Percentiles rank a stretch among this genome's conserved stretches.
Evolutionary conservation across 495 filamentous ascomycete genomes (phyloP).

Genomic region (Aeminium ludgeri): DNA sequence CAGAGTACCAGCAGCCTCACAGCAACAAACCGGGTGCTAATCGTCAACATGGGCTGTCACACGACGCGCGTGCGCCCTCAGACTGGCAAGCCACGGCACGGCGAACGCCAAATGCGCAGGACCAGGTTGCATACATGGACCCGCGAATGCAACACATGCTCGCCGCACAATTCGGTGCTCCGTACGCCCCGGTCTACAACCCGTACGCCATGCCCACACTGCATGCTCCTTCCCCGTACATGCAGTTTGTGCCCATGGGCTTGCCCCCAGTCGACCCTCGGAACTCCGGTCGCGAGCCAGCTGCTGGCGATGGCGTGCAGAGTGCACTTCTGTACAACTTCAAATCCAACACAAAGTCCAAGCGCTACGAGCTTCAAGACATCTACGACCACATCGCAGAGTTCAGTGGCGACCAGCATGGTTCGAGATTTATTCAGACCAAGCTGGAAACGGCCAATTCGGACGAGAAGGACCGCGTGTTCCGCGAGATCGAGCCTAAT

Average conservation of each 20-base stretch:
- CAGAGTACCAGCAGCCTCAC: neutral
- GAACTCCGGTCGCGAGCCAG: conserved; percentile 44
- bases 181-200: conserved; percentile 12
- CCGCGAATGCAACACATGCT: conserved; percentile 19
- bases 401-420: conserved; percentile 89
- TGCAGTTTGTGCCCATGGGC: conserved; percentile 17
- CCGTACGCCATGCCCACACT: conserved; percentile 16
- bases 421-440: conserved; percentile 88
- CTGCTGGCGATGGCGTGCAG: conserved; percentile 44
- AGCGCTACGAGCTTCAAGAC: conserved; percentile 76
- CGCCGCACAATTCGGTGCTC: conserved; percentile 14
- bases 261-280: conserved; percentile 26
- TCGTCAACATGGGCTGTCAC: neutral
- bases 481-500: conserved; percentile 69
- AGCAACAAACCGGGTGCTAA: too few species aligned
- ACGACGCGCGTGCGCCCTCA: neutral
- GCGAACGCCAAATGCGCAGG: neutral
- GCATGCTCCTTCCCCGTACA: conserved; percentile 18
- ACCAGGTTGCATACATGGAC: conserved; percentile 16
- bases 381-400: conserved; percentile 83
- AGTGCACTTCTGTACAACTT: conserved; percentile 43
- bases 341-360: conserved; percentile 28
- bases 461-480: conserved; percentile 91
- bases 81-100: too few species aligned
- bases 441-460: conserved; percentile 91